Conservation (phyloP, 2,329 filamentous ascomycete species). For the Diaporthe vexans region DNA sequence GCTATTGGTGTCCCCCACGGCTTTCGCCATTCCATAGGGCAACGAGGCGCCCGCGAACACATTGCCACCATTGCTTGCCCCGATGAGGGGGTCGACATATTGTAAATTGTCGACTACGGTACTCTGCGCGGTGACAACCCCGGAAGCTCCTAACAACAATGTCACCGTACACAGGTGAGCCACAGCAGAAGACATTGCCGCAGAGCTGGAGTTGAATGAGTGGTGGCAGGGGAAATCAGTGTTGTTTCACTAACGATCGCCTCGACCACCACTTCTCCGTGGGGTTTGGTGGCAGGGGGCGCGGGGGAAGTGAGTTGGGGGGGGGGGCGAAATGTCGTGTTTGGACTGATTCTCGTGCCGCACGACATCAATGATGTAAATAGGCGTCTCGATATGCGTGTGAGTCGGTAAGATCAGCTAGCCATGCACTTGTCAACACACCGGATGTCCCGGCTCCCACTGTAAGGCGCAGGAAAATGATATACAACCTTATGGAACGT, state of each 20-base stretch:
- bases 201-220: not conserved
- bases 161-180: not conserved
- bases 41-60: conserved; percentile 60
- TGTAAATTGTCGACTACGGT: conserved; percentile 29
- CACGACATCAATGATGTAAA: not conserved
- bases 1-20: conserved; percentile 68
- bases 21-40: conserved; percentile 68
- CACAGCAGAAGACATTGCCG: conserved; percentile 19
- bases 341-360: too few relatives aligned
- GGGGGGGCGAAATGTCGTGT: too few relatives aligned
- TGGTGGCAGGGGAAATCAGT: not conserved
- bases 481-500: not conserved
- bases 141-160: conserved; percentile 12
- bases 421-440: not conserved
- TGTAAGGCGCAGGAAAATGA: not conserved
- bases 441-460: not conserved
- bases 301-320: not conserved
- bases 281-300: too few relatives aligned
- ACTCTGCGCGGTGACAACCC: conserved; percentile 10
- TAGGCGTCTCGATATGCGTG: not conserved
- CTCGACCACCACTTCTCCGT: not conserved
- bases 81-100: conserved; percentile 57
- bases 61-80: conserved; percentile 57
- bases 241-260: not conserved
- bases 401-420: not conserved